phyloP scores from a whole-genome alignment of 345 rosid species.

The Clausena lansium region DNA sequence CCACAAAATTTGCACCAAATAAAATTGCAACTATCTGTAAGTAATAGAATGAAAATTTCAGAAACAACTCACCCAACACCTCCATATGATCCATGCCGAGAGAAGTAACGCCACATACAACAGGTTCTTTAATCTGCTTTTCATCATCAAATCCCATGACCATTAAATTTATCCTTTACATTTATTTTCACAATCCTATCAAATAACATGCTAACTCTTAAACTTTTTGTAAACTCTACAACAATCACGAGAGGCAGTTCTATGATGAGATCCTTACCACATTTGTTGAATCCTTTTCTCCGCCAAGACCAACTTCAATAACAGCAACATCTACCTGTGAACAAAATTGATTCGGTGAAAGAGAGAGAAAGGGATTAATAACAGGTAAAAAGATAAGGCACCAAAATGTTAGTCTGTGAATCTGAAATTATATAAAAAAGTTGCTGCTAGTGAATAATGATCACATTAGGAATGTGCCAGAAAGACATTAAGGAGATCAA shows the following conservation, averaged over 20 bases:
- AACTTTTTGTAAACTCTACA: neutral
- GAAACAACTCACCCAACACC: conserved; percentile 46
- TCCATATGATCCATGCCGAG: conserved; percentile 91
- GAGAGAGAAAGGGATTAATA: neutral
- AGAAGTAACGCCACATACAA: conserved; percentile 84
- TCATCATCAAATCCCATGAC: conserved; percentile 12
- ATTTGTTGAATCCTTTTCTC: conserved; percentile 68
- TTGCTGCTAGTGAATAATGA: neutral
- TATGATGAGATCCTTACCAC: conserved; percentile 53
- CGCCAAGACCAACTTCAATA: conserved; percentile 93
- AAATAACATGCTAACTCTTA: neutral
- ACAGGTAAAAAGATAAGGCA: neutral
- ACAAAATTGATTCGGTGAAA: conserved; percentile 18
- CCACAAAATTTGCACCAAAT: neutral
- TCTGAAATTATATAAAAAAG: neutral
- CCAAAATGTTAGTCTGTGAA: neutral
- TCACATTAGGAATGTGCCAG: neutral
- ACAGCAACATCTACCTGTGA: conserved; percentile 81
- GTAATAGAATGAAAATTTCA: neutral
- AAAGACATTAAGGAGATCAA: neutral
- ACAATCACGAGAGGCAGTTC: neutral
- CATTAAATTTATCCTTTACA: neutral
- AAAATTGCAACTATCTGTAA: neutral
- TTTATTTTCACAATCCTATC: neutral
- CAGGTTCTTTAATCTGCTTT: conserved; percentile 71